These are phyloP conservation scores for Fusarium caatingaense DNA, from an alignment of 2,329 filamentous ascomycete species.

Conservation along the genomic window DNA sequence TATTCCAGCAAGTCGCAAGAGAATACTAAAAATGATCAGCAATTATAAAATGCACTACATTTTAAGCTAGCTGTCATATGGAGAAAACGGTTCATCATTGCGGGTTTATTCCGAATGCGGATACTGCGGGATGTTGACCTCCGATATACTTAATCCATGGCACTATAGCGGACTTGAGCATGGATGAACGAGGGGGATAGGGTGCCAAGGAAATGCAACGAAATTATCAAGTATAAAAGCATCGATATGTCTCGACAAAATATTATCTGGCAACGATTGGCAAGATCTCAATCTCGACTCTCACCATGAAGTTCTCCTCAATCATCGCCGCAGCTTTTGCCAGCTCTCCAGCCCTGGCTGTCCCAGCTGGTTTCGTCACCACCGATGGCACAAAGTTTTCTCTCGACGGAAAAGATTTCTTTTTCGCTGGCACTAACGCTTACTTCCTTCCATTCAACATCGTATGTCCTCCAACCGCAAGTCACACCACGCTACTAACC, in stretches of 20 bases:
- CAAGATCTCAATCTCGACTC: not conserved
- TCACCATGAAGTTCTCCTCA: conserved; percentile 25
- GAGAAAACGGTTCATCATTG: not conserved
- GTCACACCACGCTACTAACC: not conserved
- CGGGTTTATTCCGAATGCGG: conserved; percentile 26
- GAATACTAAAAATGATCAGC: not conserved
- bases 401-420: conserved; percentile 65
- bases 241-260: not conserved
- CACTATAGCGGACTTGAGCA: conserved; percentile 6
- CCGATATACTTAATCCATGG: conserved; percentile 31
- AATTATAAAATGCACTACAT: not conserved
- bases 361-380: conserved; percentile 59
- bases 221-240: conserved; percentile 19
- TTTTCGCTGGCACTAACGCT: conserved; percentile 68
- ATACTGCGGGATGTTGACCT: conserved; percentile 23
- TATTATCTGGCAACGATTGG: not conserved
- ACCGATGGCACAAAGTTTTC: conserved; percentile 62
- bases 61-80: not conserved
- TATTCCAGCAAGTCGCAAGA: not conserved
- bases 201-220: not conserved
- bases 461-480: conserved; percentile 49
- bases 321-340: conserved; percentile 17
- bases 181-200: conserved; percentile 8
- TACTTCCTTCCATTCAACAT: conserved; percentile 67
- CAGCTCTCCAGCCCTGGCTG: conserved; percentile 13